These are phyloP conservation scores for Plasmodium reichenowi DNA, from an alignment of 169 alveolate species.

Conservation along the genomic window DNA sequence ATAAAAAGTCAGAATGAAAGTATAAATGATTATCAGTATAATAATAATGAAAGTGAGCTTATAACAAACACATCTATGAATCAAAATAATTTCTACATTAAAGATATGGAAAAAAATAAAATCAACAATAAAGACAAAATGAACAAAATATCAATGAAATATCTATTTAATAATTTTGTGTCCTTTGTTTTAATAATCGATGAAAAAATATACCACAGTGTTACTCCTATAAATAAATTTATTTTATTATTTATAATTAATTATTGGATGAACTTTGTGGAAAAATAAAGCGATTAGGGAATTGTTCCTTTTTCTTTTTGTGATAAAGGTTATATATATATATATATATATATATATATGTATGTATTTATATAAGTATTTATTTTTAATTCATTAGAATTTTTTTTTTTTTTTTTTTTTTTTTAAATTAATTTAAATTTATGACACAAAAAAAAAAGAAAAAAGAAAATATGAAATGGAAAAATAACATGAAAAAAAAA, in stretches of 20 bases:
- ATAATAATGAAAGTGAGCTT: background rate
- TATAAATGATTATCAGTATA: background rate
- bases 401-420: background rate
- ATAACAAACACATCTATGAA: too few species aligned
- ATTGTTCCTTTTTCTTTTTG: background rate
- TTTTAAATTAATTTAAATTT: too few species aligned
- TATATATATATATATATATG: conserved; percentile 2
- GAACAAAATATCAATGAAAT: background rate
- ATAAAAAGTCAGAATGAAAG: background rate
- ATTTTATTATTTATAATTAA: conserved; percentile 46
- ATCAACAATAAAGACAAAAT: background rate
- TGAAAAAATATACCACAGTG: conserved; percentile 69
- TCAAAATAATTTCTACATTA: background rate
- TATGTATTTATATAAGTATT: background rate
- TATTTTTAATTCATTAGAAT: background rate
- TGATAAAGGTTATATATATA: background rate
- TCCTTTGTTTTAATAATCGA: conserved; percentile 50
- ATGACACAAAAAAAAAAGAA: background rate
- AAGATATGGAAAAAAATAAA: background rate
- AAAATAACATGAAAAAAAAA: background rate
- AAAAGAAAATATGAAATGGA: background rate
- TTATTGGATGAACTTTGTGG: conserved; percentile 62
- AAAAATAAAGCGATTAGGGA: background rate
- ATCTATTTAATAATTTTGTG: conserved; percentile 34
- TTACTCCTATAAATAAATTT: conserved; percentile 55